Evolutionary conservation across 305 asterid species (phyloP), one percentile per base, ranked within the genome.

Genomic region (Fraxinus albicans): DNA sequence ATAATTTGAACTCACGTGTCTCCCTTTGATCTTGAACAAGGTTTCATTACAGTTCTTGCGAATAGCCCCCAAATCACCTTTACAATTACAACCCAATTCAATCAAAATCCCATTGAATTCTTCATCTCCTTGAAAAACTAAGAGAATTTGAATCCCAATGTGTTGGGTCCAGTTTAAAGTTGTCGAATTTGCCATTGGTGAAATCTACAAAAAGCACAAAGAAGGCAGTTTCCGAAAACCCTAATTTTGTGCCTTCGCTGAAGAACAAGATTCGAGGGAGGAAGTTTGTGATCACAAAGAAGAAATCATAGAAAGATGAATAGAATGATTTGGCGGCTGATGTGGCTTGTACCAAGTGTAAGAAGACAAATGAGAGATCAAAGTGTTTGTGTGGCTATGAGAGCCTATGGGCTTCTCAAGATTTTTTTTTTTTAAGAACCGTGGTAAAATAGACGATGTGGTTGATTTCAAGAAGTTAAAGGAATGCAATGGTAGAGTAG

Each of bases 251-350:
- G 5, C 91, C 94, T 25, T 89, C 87, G 29, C 85, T 87, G 81
- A 90, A 90, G 90, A 90, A 90, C 80, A 95, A 91, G 89, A 89
- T 92, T 82, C 92, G 96, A 10, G 93, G 89, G 88, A 91, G 97
- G 85, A 95, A 92, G 85, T 93, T 95, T 79, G 92, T 95, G 77
- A 85, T 92, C 67, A 94, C 94, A 3, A 93, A 91, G 89, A 92
- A 90, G 90, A 93, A 87, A 67, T 50, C 73, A 58, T 77, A 79
- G 74, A 90, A 80, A 12, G 84, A 86, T 63, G 90, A 81, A 19
- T 50, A 44, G 73, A 80, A 77, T 55, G 55, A 83, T 21, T 72
- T 77, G 29, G 13, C 82, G 34, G 25, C 73, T 7, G 58, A 76
- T 31, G 89, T 81, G 86, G 85, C 44, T 27, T 92, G 93, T 74